Base-by-base conservation (phyloP, 2,329 filamentous ascomycete genomes). In the Massarina eburnea region DNA sequence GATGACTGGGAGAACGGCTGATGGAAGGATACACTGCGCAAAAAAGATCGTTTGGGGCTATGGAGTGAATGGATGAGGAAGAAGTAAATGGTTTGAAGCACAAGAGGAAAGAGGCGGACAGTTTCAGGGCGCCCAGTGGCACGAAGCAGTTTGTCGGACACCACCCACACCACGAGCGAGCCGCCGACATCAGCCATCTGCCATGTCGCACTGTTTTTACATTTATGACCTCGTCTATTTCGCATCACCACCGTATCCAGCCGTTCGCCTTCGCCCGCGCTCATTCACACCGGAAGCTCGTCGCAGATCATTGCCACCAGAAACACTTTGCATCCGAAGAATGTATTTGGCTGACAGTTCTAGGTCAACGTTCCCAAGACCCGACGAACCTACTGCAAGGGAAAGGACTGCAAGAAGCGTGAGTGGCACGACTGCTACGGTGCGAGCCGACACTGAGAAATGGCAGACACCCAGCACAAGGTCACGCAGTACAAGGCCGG, bases 281-380 rank as follows among this genome's bases (percentile, higher is more conserved):
- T 51, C 53, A 51, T 44, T 55, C 55, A 45, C 48, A 46, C 51
- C 42, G 47, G 44, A 47, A 39, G 35, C 39, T 44, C 36, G 48
- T 42, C 29, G 39, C 48, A 41, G 49, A 46, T 15, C 14, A 27
- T 20, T 15, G n/a, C 19, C 37, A 12, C 8, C 8, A 19, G 27
- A 19, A 9, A 15, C 27, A 20, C 2, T 2, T 7, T 33, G 26
- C 14, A 7, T 14, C 6, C 9, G 12, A 4, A 10, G 5, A 21
- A 12, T 17, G 17, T 15, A 41, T 10, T 46, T 35, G 34, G 52
- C 62, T 63, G 49, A 62, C 52, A 37, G 24, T 37, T 36, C 41
- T 64, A 92, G 91, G 91, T 96, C 83, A 96, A 96, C 89, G 88
- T 96, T 81, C 91, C 91, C 73, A 96, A 96, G 84, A 96, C 91